Evolutionary conservation across 1,284 basidiomycete species (phyloP).

Genomic region (Laetiporus sulphureus): DNA sequence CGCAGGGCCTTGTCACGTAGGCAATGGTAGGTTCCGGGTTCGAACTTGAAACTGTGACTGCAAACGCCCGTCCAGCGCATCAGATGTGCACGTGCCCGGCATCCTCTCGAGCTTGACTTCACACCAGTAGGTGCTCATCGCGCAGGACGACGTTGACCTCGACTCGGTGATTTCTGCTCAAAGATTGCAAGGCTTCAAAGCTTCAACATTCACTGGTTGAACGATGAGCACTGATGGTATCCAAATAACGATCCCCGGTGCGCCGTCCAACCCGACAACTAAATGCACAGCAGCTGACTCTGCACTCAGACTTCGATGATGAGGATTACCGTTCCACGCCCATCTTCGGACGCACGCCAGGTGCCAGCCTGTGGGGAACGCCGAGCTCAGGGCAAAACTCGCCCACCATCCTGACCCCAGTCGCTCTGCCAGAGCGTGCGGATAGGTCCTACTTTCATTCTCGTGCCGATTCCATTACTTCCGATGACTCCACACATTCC

Average conservation of each 20-base stretch:
- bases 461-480: conserved; percentile 68
- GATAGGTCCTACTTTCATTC: conserved; percentile 67
- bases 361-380: conserved; percentile 33
- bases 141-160: no score
- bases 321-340: conserved; percentile 58
- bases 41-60: no score
- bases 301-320: conserved; percentile 57
- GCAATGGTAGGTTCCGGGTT: no score
- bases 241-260: conserved; percentile 4
- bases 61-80: no score
- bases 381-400: conserved; percentile 52
- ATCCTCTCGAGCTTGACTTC: no score
- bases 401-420: conserved; percentile 50
- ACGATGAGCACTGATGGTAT: not conserved
- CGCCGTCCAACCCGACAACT: conserved; percentile 1
- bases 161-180: no score
- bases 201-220: no score
- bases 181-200: no score
- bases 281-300: not conserved
- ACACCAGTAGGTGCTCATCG: no score
- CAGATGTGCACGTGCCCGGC: no score
- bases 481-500: conserved; percentile 61
- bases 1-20: no score
- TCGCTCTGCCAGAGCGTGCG: conserved; percentile 36
- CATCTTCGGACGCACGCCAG: conserved; percentile 53